Conservation (phyloP, 129 eudicot genomes). For the Pittosporum tobira region DNA sequence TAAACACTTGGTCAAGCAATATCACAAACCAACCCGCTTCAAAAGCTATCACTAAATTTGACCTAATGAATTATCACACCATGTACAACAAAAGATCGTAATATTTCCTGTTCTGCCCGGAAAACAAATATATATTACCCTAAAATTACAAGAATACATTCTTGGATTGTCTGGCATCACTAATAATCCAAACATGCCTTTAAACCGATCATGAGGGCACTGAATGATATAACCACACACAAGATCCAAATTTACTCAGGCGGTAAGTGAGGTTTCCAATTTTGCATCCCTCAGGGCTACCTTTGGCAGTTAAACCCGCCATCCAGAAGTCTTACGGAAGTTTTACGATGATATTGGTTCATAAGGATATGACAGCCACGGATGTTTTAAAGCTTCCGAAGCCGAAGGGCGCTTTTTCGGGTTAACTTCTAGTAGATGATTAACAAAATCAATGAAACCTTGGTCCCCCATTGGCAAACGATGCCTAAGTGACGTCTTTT, state of each 20-base stretch:
- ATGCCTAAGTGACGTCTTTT: constrained; percentile 80
- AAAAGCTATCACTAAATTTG: constrained; percentile 26
- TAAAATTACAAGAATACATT: constrained; percentile 10
- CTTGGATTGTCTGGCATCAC: not conserved
- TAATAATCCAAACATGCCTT: not conserved
- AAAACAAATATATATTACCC: constrained; percentile 4
- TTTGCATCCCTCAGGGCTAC: not conserved
- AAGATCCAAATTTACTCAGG: not conserved
- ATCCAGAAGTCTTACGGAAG: too few relatives aligned
- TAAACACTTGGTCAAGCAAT: too few relatives aligned
- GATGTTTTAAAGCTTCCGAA: constrained; percentile 75
- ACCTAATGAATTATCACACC: constrained; percentile 25
- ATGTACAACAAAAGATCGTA: constrained; percentile 18
- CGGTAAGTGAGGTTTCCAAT: not conserved
- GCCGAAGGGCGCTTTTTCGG: constrained; percentile 85
- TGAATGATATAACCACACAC: not conserved
- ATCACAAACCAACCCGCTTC: constrained; percentile 5
- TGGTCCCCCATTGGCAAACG: constrained; percentile 95
- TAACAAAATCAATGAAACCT: constrained; percentile 84
- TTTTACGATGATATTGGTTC: constrained; percentile 83
- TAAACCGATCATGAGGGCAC: not conserved
- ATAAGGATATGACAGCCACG: constrained; percentile 89
- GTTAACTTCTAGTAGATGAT: constrained; percentile 74
- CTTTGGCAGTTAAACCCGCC: not conserved
- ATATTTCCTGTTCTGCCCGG: constrained; percentile 3